Conservation (phyloP, 1,284 basidiomycete genomes). For the Irpex sp. region DNA sequence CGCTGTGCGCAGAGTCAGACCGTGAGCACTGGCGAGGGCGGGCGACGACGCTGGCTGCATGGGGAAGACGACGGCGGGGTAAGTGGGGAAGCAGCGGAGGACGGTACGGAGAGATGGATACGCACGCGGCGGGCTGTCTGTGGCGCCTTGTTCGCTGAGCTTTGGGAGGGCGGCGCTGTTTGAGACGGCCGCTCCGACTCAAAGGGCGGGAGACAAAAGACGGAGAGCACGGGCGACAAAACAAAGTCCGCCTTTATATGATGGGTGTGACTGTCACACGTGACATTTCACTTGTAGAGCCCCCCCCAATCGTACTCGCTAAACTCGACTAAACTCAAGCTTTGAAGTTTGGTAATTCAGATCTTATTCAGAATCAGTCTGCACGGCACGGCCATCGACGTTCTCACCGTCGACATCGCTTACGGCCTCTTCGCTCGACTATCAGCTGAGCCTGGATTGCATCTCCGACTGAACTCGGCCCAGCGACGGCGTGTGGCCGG, state of each 20-base stretch:
- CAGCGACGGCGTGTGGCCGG: not conserved
- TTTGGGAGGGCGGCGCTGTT: conserved; percentile 14
- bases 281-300: not conserved
- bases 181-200: conserved; percentile 25
- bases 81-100: conserved; percentile 7
- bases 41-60: conserved; percentile 6
- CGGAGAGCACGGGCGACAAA: conserved; percentile 11
- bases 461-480: not conserved
- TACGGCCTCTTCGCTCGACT: not conserved
- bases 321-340: no score
- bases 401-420: not conserved
- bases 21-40: conserved; percentile 10
- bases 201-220: conserved; percentile 26
- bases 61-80: not conserved
- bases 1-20: conserved; percentile 1
- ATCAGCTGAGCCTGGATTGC: not conserved
- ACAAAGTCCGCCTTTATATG: conserved; percentile 9
- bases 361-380: no score
- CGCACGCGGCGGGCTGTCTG: not conserved
- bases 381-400: no score
- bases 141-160: conserved; percentile 20
- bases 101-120: conserved; percentile 4
- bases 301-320: no score
- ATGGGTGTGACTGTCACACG: not conserved
- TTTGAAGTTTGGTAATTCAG: no score